phyloP scores from a whole-genome alignment of 1,139 yeast genomes.

The Nakaseomyces uthaithaninus region DNA sequence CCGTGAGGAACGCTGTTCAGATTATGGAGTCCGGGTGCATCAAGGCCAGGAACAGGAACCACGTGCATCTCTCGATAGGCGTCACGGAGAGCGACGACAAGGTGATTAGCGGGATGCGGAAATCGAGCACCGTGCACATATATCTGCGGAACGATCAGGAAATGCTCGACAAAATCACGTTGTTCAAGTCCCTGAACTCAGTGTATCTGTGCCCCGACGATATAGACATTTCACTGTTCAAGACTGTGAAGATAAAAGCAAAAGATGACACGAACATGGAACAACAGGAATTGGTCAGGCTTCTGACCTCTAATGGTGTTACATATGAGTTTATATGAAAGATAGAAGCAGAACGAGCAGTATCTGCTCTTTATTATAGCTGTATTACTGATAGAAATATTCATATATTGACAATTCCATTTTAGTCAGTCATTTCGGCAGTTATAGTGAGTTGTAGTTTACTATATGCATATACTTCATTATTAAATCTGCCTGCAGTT shows the following conservation, averaged over 20 bases:
- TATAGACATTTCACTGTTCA: slow-evolving; percentile 43
- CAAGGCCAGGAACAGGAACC: slow-evolving; percentile 65
- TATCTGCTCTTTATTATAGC: too few species aligned
- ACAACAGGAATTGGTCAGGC: slow-evolving; percentile 4
- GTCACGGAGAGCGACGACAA: slow-evolving; percentile 26
- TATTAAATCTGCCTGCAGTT: too few species aligned
- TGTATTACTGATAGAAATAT: too few species aligned
- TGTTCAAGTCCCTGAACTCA: slow-evolving; percentile 56
- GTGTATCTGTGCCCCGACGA: slow-evolving; percentile 68
- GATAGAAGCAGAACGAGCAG: too few species aligned
- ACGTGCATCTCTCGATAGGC: slow-evolving; percentile 68
- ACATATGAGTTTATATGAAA: slow-evolving; percentile 7
- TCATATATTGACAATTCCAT: too few species aligned
- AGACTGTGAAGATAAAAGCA: slow-evolving; percentile 25
- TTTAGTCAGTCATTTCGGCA: too few species aligned
- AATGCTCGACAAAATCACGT: slow-evolving; percentile 37
- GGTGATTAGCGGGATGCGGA: slow-evolving; percentile 66
- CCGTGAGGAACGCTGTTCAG: slow-evolving; percentile 37
- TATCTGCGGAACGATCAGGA: slow-evolving; percentile 51
- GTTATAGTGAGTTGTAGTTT: too few species aligned
- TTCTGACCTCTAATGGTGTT: slow-evolving; percentile 8
- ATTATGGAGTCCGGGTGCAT: slow-evolving; percentile 45
- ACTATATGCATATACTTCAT: too few species aligned
- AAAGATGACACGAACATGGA: slow-evolving; percentile 1
- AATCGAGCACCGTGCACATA: slow-evolving; percentile 51